Evolutionary conservation across 805 yeast genomes (phyloP).

Genomic region (Ogataea ramenticola): DNA sequence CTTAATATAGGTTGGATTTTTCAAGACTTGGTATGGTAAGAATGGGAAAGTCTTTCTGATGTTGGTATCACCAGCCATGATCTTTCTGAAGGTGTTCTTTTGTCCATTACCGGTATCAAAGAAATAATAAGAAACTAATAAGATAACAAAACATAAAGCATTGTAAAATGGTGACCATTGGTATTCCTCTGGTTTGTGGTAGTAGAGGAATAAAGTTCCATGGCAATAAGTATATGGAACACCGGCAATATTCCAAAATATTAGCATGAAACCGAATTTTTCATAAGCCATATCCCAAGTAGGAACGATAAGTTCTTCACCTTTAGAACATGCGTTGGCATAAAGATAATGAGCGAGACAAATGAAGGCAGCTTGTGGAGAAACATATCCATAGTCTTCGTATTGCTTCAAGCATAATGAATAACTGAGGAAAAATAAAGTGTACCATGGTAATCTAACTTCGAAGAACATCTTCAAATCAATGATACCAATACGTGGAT

Average conservation of each 20-base stretch:
- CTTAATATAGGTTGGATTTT: constrained; percentile 76
- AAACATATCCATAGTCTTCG: constrained; percentile 71
- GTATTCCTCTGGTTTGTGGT: constrained; percentile 82
- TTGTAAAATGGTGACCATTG: constrained; percentile 61
- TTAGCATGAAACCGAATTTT: constrained; percentile 97
- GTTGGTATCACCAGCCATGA: constrained; percentile 68
- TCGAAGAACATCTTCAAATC: constrained; percentile 97
- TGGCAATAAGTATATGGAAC: constrained; percentile 98
- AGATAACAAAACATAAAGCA: constrained; percentile 43
- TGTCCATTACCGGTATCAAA: constrained; percentile 95
- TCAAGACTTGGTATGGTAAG: constrained; percentile 75
- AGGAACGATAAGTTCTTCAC: constrained; percentile 95
- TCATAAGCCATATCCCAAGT: constrained; percentile 99
- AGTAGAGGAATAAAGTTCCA: constrained; percentile 74
- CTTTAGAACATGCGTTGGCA: constrained; percentile 95
- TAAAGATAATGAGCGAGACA: constrained; percentile 87
- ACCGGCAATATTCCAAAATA: constrained; percentile 98
- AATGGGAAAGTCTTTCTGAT: constrained; percentile 89
- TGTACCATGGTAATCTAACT: constrained; percentile 96
- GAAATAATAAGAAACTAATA: constrained; percentile 75
- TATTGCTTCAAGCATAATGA: constrained; percentile 73
- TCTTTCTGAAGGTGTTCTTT: constrained; percentile 85
- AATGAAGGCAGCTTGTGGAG: constrained; percentile 68
- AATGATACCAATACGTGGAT: constrained; percentile 88
- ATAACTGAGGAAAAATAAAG: constrained; percentile 67